A percentile compares a stretch with the other conserved stretches of the same genome.
Evolutionary conservation across 2,329 filamentous ascomycete genomes (phyloP).

Genomic region (Epichloe festucae): DNA sequence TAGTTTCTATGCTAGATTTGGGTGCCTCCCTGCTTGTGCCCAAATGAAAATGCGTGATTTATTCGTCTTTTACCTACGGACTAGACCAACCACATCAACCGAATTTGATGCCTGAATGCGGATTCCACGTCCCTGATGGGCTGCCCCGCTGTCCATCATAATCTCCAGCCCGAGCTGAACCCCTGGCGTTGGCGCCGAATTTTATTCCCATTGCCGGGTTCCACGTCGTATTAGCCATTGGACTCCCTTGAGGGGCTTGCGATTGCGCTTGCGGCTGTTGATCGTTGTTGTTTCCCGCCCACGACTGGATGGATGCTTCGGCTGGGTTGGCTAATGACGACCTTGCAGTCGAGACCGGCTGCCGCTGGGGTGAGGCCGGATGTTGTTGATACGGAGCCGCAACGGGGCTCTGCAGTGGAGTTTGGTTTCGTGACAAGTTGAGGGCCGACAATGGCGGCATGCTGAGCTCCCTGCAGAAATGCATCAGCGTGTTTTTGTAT

Average conservation of each 20-base stretch:
- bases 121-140: conserved; percentile 42
- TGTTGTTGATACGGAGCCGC: conserved; percentile 6
- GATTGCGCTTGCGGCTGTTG: conserved; percentile 41
- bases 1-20: too few species aligned
- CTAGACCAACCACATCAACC: conserved; percentile 16
- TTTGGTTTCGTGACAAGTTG: conserved; percentile 20
- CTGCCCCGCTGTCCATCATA: conserved; percentile 12
- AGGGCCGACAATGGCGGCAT: conserved; percentile 38
- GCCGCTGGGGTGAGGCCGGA: conserved; percentile 5
- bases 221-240: conserved; percentile 38
- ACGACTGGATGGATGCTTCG: conserved; percentile 46
- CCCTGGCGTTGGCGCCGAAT: conserved; percentile 40
- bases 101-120: conserved; percentile 44
- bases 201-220: conserved; percentile 69
- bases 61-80: too few species aligned
- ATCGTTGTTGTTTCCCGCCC: conserved; percentile 41
- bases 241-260: conserved; percentile 26
- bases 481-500: neutral
- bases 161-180: conserved; percentile 10
- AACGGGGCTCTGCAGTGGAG: conserved; percentile 1
- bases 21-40: too few species aligned
- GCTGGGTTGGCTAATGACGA: conserved; percentile 17
- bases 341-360: conserved; percentile 13
- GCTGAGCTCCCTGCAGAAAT: conserved; percentile 30
- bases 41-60: too few species aligned